phyloP scores from a whole-genome alignment of 768 basidiomycete species.

The Russula emetica region DNA sequence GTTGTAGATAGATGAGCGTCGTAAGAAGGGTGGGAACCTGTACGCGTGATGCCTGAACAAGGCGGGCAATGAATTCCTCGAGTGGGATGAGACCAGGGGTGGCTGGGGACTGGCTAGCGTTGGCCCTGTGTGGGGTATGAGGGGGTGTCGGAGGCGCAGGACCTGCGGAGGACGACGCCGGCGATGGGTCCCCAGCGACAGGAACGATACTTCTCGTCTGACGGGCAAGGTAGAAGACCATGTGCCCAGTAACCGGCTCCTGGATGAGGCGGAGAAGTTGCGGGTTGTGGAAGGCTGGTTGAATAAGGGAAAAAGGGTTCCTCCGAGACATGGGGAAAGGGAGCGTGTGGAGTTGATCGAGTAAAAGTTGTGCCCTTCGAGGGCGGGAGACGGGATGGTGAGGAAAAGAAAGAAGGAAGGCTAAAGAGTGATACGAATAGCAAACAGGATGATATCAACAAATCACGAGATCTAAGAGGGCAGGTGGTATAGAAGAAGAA shows the following conservation, averaged over 20 bases:
- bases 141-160: constrained; percentile 61
- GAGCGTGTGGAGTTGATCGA: constrained; percentile 35
- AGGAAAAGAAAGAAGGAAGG: constrained; percentile 30
- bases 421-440: constrained; percentile 25
- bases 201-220: constrained; percentile 72
- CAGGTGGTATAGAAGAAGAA: constrained; percentile 3
- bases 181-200: constrained; percentile 48
- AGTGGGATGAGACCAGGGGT: constrained; percentile 55
- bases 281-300: constrained; percentile 70
- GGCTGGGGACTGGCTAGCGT: constrained; percentile 34
- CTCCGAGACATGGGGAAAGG: constrained; percentile 42
- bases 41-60: constrained; percentile 80
- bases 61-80: constrained; percentile 76
- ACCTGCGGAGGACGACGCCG: constrained; percentile 33
- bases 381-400: constrained; percentile 32
- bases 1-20: constrained; percentile 88
- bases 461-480: constrained; percentile 14
- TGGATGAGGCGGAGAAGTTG: constrained; percentile 75
- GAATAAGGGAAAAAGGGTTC: constrained; percentile 81
- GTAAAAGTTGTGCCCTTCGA: constrained; percentile 36
- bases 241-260: constrained; percentile 73
- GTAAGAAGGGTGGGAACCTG: constrained; percentile 87
- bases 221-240: constrained; percentile 82
- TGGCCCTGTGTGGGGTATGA: constrained; percentile 51
- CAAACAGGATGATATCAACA: constrained; percentile 15